Base-by-base conservation (phyloP, 2,329 filamentous ascomycete genomes). In the Hypoxylon sp. region DNA sequence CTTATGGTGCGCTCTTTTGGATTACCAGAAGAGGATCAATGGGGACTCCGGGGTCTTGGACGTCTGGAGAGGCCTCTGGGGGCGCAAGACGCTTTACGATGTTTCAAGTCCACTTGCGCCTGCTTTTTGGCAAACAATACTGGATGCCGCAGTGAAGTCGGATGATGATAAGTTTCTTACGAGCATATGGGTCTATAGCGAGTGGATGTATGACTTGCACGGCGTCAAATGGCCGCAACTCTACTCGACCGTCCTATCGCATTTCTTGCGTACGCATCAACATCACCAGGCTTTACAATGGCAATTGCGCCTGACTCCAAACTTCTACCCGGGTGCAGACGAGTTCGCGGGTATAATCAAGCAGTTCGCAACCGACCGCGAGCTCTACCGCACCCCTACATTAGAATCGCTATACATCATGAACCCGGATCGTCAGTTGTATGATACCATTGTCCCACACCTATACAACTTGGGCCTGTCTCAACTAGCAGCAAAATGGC, bases 361-460 rank as follows among this genome's bases (percentile, higher is more conserved):
- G 69, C 59, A 69, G 10, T 85, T 82, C 47, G 77, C 80, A 39
- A 58, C 72, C 15, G 77, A 82, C 49, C 62, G 72, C 4, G 76
- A 78, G 26, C 69, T 74, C 2, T 68, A 74, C 20, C 70, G 79
- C 49, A 78, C 82, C 46, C 74, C 74, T 8, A 77, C 77, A 2
- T 74, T 87, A 6, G 76, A 75, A 43, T 72, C 75, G 13, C 74
- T 87, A 8, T 87, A 87, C 63, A 70, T 77, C 7, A 75, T 77
- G 17, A 82, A 79, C 47, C 70, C 70, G 2, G 76, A 82, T 47
- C 82, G 78, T 43, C 66, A 72, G 10, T 68, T 86, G 0, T 87
- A 87, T 69, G 84, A 86, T 66, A 72, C 75, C 19, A 57, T 87
- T 6, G 78, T 87, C n/a, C 83, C 85, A 2, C 73, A 80, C 52